Percentiles rank a stretch among this genome's conserved stretches.
Conservation (phyloP, 2,329 filamentous ascomycete species). For the Ophiostoma piceae region DNA sequence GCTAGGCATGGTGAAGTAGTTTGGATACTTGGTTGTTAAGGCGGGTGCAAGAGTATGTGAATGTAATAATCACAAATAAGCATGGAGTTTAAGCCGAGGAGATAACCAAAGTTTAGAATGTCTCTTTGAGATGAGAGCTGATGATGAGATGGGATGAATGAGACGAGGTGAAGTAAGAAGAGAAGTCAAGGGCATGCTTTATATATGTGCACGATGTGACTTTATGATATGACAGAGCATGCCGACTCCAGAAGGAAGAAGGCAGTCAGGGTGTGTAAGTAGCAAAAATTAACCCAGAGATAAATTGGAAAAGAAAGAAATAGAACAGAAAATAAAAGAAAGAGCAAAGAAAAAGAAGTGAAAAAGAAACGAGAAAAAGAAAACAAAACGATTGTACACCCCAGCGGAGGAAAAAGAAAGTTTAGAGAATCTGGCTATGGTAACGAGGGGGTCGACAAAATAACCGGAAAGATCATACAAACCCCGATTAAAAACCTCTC, state of each 20-base stretch:
- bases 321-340: background rate
- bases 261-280: background rate
- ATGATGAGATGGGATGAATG: background rate
- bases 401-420: background rate
- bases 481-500: background rate
- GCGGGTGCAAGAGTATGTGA: background rate
- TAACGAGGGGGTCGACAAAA: background rate
- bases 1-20: slow-evolving; percentile 13
- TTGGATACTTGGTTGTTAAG: background rate
- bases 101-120: background rate
- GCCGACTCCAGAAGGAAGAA: background rate
- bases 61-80: background rate
- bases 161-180: background rate
- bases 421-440: background rate
- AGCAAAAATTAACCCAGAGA: background rate
- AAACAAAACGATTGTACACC: background rate
- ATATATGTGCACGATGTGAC: background rate
- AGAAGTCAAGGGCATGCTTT: background rate
- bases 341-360: background rate
- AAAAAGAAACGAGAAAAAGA: background rate
- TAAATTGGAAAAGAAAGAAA: background rate
- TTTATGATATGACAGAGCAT: background rate
- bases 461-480: background rate
- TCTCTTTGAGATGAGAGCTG: background rate
- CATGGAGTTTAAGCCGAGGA: background rate